Base-by-base conservation (phyloP, 164 flowering plant species). In the Vitis cinerea region DNA sequence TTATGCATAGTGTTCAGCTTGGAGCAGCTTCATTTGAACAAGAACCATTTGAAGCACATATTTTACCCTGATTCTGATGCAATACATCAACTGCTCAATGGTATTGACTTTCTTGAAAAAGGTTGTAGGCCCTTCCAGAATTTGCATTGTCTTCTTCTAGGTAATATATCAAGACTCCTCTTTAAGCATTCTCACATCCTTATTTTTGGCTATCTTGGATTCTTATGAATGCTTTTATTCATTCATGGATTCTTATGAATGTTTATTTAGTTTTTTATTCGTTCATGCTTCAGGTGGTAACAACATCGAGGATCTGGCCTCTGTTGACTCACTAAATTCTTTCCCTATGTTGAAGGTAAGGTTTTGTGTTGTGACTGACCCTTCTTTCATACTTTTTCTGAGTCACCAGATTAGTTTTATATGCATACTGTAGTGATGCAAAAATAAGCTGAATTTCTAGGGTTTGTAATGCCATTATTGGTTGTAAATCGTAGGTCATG, bases 11-110 rank as follows among this genome's bases (percentile, higher is more conserved):
- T 49, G 30, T 73, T 69, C 86, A 92, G 99, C 62, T 84, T 95
- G 90, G 93, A 90, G 88, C 89, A 91, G 83, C 94, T 95, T 75
- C 82, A 89, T 80, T 74, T 95, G 82, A 95, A 86, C 86, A 89
- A 91, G 84, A 95, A 95, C 82, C 76, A 74, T 15, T 59, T 94
- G 79, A 75, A 68, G 27, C 64, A 14, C 54, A 72, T 90, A 11
- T 83, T 73, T 83, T 92, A 90, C 66, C 89, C 98, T 60, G 77
- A 74, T 65, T 15, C 12, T 70, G 71, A 71, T 69, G 62, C 56
- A 56, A 52, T 66, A 4, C 53, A 29, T 50, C 65, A 76, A 61
- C 61, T 69, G 31, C 49, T 52, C 52, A 67, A 59, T 59, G 79
- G 67, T 47, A 17, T 58, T 71, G 80, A 81, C 56, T 65, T 58